These are phyloP conservation scores for Scedosporium boydii DNA, from an alignment of 2,329 filamentous ascomycete genomes.

Conservation along the genomic window DNA sequence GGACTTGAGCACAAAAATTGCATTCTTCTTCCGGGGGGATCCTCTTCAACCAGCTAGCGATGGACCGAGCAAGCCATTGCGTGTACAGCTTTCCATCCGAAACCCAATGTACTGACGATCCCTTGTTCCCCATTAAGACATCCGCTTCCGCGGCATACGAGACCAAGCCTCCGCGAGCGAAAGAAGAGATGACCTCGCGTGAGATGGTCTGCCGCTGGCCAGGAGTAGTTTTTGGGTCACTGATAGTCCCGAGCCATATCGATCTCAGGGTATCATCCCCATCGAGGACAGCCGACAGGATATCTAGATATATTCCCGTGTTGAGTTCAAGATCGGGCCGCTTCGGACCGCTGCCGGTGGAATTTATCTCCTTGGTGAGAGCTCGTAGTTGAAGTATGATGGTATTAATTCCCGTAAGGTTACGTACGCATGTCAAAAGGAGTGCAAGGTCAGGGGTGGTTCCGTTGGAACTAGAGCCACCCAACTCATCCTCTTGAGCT, in stretches of 20 bases:
- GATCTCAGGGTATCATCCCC: slow-evolving; percentile 23
- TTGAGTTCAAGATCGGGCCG: slow-evolving; percentile 33
- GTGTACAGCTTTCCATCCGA: slow-evolving; percentile 55
- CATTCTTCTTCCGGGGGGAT: slow-evolving; percentile 23
- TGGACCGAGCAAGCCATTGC: slow-evolving; percentile 60
- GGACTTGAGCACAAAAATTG: slow-evolving; percentile 35
- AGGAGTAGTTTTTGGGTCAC: background rate
- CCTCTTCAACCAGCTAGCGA: slow-evolving; percentile 35
- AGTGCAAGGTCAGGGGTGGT: slow-evolving; percentile 30
- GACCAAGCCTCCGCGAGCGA: slow-evolving; percentile 39
- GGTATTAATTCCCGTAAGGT: slow-evolving; percentile 69
- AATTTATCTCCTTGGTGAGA: slow-evolving; percentile 43
- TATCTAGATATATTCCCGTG: slow-evolving; percentile 31
- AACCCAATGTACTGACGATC: slow-evolving; percentile 40
- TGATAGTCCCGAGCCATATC: slow-evolving; percentile 12
- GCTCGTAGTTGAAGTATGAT: slow-evolving; percentile 58
- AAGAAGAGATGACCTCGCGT: slow-evolving; percentile 33
- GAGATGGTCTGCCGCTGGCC: background rate
- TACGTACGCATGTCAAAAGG: slow-evolving; percentile 59
- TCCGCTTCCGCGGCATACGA: slow-evolving; percentile 46
- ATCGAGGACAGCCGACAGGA: slow-evolving; percentile 27
- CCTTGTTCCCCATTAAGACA: slow-evolving; percentile 12
- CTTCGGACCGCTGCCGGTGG: slow-evolving; percentile 24
- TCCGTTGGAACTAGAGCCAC: slow-evolving; percentile 6
- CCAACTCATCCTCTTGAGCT: slow-evolving; percentile 10